Base-by-base conservation (phyloP, 495 filamentous ascomycete genomes). In the Viridothelium virens region DNA sequence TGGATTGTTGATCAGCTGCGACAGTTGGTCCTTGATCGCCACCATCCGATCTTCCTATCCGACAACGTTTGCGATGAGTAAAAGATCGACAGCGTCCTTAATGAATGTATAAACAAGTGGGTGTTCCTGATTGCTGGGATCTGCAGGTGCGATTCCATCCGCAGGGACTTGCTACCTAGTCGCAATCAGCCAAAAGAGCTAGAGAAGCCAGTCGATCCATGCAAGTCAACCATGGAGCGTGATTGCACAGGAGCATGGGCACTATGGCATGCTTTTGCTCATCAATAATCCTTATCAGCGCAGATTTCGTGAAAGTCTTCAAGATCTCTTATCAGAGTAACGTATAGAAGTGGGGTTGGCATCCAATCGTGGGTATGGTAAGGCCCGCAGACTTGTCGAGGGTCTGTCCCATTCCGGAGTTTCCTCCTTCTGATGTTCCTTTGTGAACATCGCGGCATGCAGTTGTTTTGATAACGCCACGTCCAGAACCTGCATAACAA, bases 351-450 rank as follows among this genome's bases (percentile, higher is more conserved):
- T 18, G 33, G 53, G 53, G 53, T 18, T 59, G 36, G 7, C 31
- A 6, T 59, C 53, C 53, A 59, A 59, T 59, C 6, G 31, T 36
- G 14, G 5, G 18, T 59, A 38, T 34, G 53, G 18, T 59, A 59
- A 59, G 53, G 53, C 53, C 5, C 33, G 53, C 53, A 59, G 5
- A 34, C 25, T 59, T 36, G 53, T 59, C 31, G 25, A 34, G 18
- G 25, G 33, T 36, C 14, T 59, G 31, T 59, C 53, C 53, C 53
- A 7, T 34, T 34, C 36, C 3, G 53, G 53, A 3, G 2, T 59
- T 33, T 59, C 18, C 31, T 59, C 53, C 53, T 34, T 59, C 31
- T 59, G 53, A 59, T 36, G 53, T 59, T 59, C 53, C 53, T 36
- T 59, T 36, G 11, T 25, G 53, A 7, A 59, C 53, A 7, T 59